phyloP scores from a whole-genome alignment of 2,329 filamentous ascomycete genomes.

The Aspergillus felis region DNA sequence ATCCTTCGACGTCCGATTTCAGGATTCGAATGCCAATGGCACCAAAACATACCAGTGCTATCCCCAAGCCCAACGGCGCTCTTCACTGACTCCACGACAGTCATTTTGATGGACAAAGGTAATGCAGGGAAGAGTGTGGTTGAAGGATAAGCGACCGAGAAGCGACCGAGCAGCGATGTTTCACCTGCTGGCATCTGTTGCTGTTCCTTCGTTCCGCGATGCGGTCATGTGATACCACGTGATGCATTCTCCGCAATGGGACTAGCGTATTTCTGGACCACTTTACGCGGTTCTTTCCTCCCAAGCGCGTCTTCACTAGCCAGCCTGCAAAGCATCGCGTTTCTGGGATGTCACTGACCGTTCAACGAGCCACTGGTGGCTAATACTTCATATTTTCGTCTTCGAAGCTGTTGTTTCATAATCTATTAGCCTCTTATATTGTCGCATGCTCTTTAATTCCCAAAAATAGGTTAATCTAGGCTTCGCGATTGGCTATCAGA shows the following conservation, averaged over 20 bases:
- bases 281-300: slow-evolving; percentile 34
- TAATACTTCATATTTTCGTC: slow-evolving; percentile 15
- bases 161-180: slow-evolving; percentile 12
- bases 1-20: slow-evolving; percentile 5
- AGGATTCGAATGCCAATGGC: slow-evolving; percentile 20
- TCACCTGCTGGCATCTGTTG: slow-evolving; percentile 18
- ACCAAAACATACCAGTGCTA: slow-evolving; percentile 31
- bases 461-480: slow-evolving; percentile 5
- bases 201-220: slow-evolving; percentile 25
- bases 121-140: slow-evolving; percentile 10
- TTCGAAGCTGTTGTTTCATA: slow-evolving; percentile 12
- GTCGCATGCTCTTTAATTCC: slow-evolving; percentile 6
- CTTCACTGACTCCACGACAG: slow-evolving; percentile 47
- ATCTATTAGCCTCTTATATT: slow-evolving; percentile 4
- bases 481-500: slow-evolving; percentile 6
- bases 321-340: slow-evolving; percentile 24
- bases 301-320: slow-evolving; percentile 28
- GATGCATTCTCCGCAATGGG: slow-evolving; percentile 9
- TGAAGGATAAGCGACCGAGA: slow-evolving; percentile 16
- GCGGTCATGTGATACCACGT: slow-evolving; percentile 25
- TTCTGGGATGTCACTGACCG: slow-evolving; percentile 21
- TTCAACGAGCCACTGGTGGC: slow-evolving; percentile 29
- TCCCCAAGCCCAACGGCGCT: slow-evolving; percentile 45
- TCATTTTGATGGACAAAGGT: slow-evolving; percentile 35
- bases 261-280: slow-evolving; percentile 27